Evolutionary conservation across 768 basidiomycete species (phyloP).

Genomic region (Agaricus subrufescens): DNA sequence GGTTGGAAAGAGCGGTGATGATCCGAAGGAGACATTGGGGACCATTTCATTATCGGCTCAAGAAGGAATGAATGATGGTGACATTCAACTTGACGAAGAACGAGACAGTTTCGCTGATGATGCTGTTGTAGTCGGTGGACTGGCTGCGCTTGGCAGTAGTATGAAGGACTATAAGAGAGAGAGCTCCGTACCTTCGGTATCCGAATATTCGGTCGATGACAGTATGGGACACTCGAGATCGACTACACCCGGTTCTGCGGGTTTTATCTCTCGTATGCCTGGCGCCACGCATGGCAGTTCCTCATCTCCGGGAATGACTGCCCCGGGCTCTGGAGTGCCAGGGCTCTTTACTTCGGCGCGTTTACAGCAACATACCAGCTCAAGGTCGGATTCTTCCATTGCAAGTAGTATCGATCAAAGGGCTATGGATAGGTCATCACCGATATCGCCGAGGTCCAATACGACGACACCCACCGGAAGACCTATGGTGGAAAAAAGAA

Average conservation of each 20-base stretch:
- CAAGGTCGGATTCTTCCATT: neutral
- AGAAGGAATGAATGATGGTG: neutral
- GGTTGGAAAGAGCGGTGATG: conserved; percentile 31
- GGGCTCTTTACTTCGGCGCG: conserved; percentile 9
- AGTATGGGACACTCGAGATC: conserved; percentile 31
- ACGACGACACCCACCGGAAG: conserved; percentile 31
- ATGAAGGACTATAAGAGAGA: conserved; percentile 16
- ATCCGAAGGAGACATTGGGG: conserved; percentile 10
- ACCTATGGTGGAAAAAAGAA: conserved; percentile 18
- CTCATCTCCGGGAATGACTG: conserved; percentile 6
- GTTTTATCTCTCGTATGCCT: conserved; percentile 19
- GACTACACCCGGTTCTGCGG: conserved; percentile 37
- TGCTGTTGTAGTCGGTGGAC: conserved; percentile 1
- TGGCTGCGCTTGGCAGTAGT: conserved; percentile 3
- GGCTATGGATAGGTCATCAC: neutral
- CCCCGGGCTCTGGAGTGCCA: neutral
- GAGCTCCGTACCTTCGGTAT: conserved; percentile 31
- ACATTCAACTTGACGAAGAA: neutral
- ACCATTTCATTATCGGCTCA: neutral
- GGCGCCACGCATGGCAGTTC: neutral
- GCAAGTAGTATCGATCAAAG: neutral
- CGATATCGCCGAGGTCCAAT: conserved; percentile 14
- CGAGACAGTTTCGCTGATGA: neutral
- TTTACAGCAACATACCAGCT: neutral
- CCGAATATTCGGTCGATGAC: conserved; percentile 55